Evolutionary conservation across 225 moss, liverwort and hornwort genomes (phyloP), one percentile per base, ranked within the genome.

Genomic region (Lunularia cruciata): DNA sequence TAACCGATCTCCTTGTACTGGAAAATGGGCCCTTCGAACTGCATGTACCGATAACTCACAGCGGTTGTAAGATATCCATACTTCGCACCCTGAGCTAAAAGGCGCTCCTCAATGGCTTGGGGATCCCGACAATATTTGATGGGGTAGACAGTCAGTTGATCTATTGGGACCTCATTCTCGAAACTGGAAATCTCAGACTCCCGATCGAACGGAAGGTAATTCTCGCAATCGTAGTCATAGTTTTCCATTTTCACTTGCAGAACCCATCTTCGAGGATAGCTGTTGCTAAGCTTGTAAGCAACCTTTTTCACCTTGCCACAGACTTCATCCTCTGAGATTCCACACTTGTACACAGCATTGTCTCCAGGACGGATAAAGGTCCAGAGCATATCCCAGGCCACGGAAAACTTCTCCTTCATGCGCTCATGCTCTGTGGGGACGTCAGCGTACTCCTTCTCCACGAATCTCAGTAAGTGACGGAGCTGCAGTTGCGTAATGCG

Each of bases 261-360:
- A 7, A n/a, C 33, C 65, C 47, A 48, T 25, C 22, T 65, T 19
- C 8, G 7, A 5, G 11, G 28, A 39, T 7, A 26, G 8, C 9
- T 13, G 8, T 19, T 22, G 37, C 10, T 38, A 8, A 20, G 3
- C 23, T 20, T 22, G 30, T 64, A 64, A 9, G 18, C 28, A 0
- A 46, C 64, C 27, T 64, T 64, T 13, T n/a, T 23, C 43, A 64
- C 45, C 47, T 47, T 64, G 45, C 64, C 63, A n/a, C 64, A 64
- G 12, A 64, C 14, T 22, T 45, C 19, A 3, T 64, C 64, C 10
- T 64, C 45, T 0, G 64, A 62, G 22, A 62, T 32, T 3, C 6
- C 1, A 19, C 57, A 57, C 19, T 32, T 57, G 57, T 57, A 48
- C n/a, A n/a, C n/a, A 8, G 45, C 42, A 9, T 63, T 27, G 7